Percentiles rank a stretch among this genome's conserved stretches.
Evolutionary conservation across 1,139 yeast genomes (phyloP).

Genomic region (Kurtzmaniella quercitrusa): DNA sequence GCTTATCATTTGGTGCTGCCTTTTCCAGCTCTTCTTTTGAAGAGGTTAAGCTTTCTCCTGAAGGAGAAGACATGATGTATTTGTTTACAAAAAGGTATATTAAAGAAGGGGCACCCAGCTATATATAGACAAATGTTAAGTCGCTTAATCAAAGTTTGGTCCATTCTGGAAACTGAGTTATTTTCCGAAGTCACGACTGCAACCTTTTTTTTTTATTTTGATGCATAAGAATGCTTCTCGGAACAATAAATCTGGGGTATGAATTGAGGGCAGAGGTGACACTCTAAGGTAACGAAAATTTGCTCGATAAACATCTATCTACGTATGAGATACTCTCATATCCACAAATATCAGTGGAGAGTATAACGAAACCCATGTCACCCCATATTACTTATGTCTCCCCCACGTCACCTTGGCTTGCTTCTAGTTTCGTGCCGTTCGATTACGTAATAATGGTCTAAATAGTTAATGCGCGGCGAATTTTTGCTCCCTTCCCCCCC

Average conservation of each 20-base stretch:
- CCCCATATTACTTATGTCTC: background rate
- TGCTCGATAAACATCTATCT: no score
- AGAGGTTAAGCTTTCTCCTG: background rate
- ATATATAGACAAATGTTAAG: no score
- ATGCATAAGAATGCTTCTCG: background rate
- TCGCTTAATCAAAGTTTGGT: no score
- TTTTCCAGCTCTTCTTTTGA: background rate
- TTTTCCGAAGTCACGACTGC: slow-evolving; percentile 1
- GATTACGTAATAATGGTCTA: no score
- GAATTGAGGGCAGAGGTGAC: background rate
- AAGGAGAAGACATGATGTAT: background rate
- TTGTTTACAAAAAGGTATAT: background rate
- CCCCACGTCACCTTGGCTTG: background rate
- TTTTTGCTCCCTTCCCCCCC: no score
- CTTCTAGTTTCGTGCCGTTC: background rate
- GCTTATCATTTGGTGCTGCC: background rate
- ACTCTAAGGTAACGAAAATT: background rate
- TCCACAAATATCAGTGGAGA: no score
- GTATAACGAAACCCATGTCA: no score
- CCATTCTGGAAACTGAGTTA: background rate
- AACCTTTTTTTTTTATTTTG: background rate
- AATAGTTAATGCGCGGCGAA: background rate
- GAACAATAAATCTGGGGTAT: background rate
- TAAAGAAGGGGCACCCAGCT: background rate
- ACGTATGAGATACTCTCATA: no score